These are phyloP conservation scores for Melampsora larici-populina DNA, from an alignment of 1,284 basidiomycete genomes.

Conservation along the genomic window DNA sequence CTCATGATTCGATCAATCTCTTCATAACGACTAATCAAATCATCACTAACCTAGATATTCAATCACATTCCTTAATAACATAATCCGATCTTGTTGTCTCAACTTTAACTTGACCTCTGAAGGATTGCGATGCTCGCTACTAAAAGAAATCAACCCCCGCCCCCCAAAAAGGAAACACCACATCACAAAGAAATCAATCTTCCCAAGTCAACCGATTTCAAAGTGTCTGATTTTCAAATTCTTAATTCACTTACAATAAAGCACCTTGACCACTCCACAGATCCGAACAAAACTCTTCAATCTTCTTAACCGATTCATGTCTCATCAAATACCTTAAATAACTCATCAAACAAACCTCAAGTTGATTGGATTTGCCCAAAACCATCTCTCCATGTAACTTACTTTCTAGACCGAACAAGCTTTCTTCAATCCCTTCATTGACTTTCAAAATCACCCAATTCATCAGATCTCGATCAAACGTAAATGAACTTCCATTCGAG, in stretches of 20 bases:
- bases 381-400: conserved; percentile 11
- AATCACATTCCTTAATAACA: conserved; percentile 12
- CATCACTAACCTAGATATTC: conserved; percentile 14
- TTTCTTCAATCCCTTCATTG: not conserved
- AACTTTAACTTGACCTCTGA: not conserved
- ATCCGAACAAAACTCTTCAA: conserved; percentile 37
- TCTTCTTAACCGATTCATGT: not conserved
- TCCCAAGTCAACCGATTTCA: not conserved
- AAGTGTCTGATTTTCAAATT: not conserved
- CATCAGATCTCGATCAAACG: conserved; percentile 62
- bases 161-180: not conserved
- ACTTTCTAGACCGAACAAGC: not conserved
- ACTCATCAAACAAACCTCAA: not conserved
- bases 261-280: conserved; percentile 33
- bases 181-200: not conserved
- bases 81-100: conserved; percentile 7
- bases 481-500: conserved; percentile 69
- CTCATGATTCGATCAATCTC: not conserved
- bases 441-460: conserved; percentile 30
- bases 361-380: not conserved
- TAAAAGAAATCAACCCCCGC: no score
- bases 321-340: conserved; percentile 14
- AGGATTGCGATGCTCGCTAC: not conserved
- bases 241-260: not conserved
- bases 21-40: not conserved